Percentiles rank a stretch among this genome's conserved stretches.
Evolutionary conservation across 352 stramenopile species (phyloP).

Genomic region (Pythium aphanidermatum): DNA sequence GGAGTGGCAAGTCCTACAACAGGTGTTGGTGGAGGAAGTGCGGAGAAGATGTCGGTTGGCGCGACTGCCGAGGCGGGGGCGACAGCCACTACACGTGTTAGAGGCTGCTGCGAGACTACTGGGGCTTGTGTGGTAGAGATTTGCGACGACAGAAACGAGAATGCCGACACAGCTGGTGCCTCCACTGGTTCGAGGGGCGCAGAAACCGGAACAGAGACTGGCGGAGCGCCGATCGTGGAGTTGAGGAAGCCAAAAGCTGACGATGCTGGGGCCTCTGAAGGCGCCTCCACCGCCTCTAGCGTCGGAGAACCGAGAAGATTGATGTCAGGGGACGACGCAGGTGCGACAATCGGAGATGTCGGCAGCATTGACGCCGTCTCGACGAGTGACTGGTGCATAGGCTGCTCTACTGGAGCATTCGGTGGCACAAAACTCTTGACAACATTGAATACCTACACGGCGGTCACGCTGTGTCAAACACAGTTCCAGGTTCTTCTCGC

Average conservation of each 20-base stretch:
- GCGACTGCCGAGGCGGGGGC: slow-evolving; percentile 7
- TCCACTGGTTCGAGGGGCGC: not conserved
- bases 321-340: slow-evolving; percentile 18
- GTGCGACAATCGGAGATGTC: not conserved
- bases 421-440: slow-evolving; percentile 26
- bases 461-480: not conserved
- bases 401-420: not conserved
- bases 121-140: no score
- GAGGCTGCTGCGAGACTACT: slow-evolving; percentile 6
- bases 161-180: slow-evolving; percentile 32
- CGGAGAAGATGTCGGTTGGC: slow-evolving; percentile 48
- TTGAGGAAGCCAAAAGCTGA: slow-evolving; percentile 40
- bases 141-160: slow-evolving; percentile 36
- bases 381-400: not conserved
- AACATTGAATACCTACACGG: slow-evolving; percentile 21
- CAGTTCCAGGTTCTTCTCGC: not conserved
- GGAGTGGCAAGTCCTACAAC: slow-evolving; percentile 10
- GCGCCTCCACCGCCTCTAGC: slow-evolving; percentile 18
- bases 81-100: slow-evolving; percentile 15
- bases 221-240: slow-evolving; percentile 4
- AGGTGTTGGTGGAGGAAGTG: slow-evolving; percentile 40
- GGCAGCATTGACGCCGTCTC: slow-evolving; percentile 1
- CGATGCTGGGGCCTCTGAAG: slow-evolving; percentile 21
- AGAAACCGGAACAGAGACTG: slow-evolving; percentile 2
- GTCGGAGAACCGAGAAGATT: slow-evolving; percentile 28